Conservation (phyloP, 2,329 filamentous ascomycete genomes). For the Magnaporthales sp. region DNA sequence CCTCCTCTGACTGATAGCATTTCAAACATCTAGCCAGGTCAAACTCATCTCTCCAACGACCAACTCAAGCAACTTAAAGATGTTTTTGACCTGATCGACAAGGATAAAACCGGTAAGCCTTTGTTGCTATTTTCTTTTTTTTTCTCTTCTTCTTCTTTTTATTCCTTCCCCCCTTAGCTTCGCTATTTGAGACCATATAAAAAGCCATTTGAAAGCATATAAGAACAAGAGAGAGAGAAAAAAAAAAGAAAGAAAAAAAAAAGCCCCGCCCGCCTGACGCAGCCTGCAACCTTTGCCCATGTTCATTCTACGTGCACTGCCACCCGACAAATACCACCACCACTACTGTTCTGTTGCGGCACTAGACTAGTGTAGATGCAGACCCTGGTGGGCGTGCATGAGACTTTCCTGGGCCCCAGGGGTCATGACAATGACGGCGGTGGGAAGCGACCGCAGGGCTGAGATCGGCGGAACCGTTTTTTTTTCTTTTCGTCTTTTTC, state of each 20-base stretch:
- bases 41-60: background rate
- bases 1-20: background rate
- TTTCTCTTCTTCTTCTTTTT: background rate
- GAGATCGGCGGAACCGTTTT: background rate
- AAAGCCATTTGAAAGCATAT: no score
- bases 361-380: background rate
- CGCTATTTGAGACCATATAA: no score
- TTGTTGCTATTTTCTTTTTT: background rate
- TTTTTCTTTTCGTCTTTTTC: background rate
- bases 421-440: background rate
- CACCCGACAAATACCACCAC: background rate
- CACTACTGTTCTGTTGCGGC: background rate
- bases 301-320: background rate
- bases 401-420: background rate
- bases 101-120: constrained; percentile 4
- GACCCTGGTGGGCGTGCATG: background rate
- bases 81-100: constrained; percentile 5
- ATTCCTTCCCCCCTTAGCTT: no score
- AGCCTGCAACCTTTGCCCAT: background rate
- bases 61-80: constrained; percentile 5
- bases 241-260: background rate
- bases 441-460: background rate
- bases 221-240: no score
- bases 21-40: background rate
- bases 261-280: background rate